A percentile compares a stretch with the other conserved stretches of the same genome.
phyloP scores from a whole-genome alignment of 495 filamentous ascomycete genomes.

The Trichoderma parareesei region DNA sequence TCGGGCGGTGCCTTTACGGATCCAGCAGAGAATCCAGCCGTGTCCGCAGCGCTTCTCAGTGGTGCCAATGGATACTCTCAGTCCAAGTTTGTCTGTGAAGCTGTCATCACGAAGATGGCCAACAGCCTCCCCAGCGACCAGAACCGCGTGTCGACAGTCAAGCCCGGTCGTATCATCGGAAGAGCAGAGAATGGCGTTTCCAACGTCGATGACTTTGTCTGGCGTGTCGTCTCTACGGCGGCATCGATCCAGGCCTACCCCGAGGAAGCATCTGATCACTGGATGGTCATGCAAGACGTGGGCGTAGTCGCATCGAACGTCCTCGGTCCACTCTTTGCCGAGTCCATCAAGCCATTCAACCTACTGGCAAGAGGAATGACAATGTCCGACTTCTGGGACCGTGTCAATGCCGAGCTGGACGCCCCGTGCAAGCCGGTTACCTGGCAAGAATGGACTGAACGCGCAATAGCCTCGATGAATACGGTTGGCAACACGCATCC shows the following conservation, averaged over 20 bases:
- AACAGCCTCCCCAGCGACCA: not conserved
- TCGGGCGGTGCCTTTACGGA: not conserved
- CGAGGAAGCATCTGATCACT: not conserved
- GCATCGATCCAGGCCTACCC: not conserved
- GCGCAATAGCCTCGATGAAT: not conserved
- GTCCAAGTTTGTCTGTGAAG: slow-evolving; percentile 4
- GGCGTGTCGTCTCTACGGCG: not conserved
- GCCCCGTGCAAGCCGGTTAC: not conserved
- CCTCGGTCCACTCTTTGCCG: not conserved
- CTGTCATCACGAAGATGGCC: not conserved
- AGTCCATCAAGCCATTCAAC: not conserved
- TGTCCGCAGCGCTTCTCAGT: not conserved
- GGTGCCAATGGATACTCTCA: not conserved
- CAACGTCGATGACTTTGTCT: slow-evolving; percentile 7
- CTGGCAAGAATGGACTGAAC: not conserved
- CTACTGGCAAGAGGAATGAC: not conserved
- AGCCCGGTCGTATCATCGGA: slow-evolving; percentile 4
- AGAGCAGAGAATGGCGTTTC: not conserved
- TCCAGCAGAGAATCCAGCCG: not conserved
- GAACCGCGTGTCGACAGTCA: slow-evolving; percentile 2
- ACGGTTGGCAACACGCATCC: not conserved
- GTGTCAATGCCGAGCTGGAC: slow-evolving; percentile 2
- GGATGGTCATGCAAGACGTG: not conserved
- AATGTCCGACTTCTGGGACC: slow-evolving; percentile 4
- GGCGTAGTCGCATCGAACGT: not conserved